Base-by-base conservation (phyloP, 129 eudicot species). In the Calendula officinalis region DNA sequence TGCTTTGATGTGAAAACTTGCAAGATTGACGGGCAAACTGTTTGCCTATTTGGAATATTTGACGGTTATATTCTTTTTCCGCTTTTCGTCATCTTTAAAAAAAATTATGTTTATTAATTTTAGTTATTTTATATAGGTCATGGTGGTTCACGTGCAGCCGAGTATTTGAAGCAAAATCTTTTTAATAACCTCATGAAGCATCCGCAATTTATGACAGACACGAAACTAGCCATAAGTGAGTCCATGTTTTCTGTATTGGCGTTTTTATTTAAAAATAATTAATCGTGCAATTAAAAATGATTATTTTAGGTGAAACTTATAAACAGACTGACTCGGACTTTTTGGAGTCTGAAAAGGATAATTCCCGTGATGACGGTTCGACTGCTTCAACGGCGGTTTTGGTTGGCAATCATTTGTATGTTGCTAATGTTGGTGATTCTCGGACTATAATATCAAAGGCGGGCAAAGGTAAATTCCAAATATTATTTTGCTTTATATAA, bases 391-490 rank as follows among this genome's bases (percentile, higher is more conserved):
- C 97, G 1, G 96, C 97, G 47, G 94, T 91, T 58, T 83, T 91
- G 51, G 96, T 91, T 35, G 97, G 88, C 27, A 82, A 82, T 56
- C 88, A 78, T 76, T 80, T 91, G 50, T 91, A 75, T 68, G 96
- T 91, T 63, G 94, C 97, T 65, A 91, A 91, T 82, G 97, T 91
- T 68, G 97, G 97, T 51, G 97, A 91, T 76, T 91, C 97, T 62
- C 82, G 97, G 47, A 87, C 96, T 39, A 81, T 91, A 49, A 70
- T 86, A 75, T 90, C 95, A 2, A 90, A 75, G 73, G 77, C 80
- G 42, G 97, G 97, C 46, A 82, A 80, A 86, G 97, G 97, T 90
- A 79, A 27, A 6, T 12, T 6, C 13, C n/a, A 22, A 12, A 42
- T 62, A 12, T 38, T 36, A 36, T 48, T 66, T 36, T 32, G 2